Percentiles rank a stretch among this genome's conserved stretches.
Evolutionary conservation across 2,329 filamentous ascomycete genomes (phyloP).

Genomic region (Pseudogymnoascus destructans): DNA sequence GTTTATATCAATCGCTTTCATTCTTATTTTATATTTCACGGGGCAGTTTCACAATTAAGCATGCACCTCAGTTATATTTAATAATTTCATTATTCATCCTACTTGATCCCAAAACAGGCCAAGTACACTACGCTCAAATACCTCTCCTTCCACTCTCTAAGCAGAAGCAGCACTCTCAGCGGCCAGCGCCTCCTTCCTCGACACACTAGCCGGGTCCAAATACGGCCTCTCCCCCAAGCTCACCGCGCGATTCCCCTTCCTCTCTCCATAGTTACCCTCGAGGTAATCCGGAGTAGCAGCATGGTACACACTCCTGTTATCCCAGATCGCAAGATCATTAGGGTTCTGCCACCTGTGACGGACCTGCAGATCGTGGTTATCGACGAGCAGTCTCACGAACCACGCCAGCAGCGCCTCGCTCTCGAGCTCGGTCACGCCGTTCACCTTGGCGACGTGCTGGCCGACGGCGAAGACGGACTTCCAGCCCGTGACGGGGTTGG

Average conservation of each 20-base stretch:
- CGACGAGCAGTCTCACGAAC: slow-evolving; percentile 37
- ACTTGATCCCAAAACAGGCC: background rate
- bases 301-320: slow-evolving; percentile 42
- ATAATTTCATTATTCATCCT: background rate
- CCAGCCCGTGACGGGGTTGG: slow-evolving; percentile 46
- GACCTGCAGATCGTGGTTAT: slow-evolving; percentile 45
- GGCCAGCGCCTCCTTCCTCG: slow-evolving; percentile 31
- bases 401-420: slow-evolving; percentile 36
- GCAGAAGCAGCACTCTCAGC: slow-evolving; percentile 8
- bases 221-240: slow-evolving; percentile 39
- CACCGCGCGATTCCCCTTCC: slow-evolving; percentile 35
- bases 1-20: background rate
- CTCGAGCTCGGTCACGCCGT: slow-evolving; percentile 36
- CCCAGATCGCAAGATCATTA: slow-evolving; percentile 39
- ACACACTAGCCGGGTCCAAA: slow-evolving; percentile 34
- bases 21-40: background rate
- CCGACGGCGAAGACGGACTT: slow-evolving; percentile 41
- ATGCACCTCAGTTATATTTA: background rate
- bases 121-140: background rate
- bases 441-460: slow-evolving; percentile 37
- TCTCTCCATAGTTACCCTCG: slow-evolving; percentile 31
- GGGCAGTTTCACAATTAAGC: background rate
- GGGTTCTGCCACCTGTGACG: slow-evolving; percentile 26
- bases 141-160: background rate
- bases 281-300: slow-evolving; percentile 40